phyloP scores from a whole-genome alignment of 2,329 filamentous ascomycete species.

The Ophiostoma populinum region DNA sequence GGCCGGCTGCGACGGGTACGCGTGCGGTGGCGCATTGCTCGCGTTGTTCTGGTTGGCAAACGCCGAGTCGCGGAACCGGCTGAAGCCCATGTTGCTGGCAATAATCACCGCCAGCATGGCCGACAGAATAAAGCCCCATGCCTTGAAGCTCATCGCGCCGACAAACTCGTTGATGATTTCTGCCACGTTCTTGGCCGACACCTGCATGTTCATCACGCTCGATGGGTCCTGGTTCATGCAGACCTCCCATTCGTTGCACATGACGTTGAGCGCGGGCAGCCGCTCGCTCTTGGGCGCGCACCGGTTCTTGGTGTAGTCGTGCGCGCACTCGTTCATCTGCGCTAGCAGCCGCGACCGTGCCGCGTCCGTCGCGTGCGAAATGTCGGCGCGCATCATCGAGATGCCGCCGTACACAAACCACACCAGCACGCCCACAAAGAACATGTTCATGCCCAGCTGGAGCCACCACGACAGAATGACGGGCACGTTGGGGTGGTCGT shows the following conservation, averaged over 20 bases:
- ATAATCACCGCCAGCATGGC: constrained; percentile 30
- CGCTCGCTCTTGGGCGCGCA: constrained; percentile 48
- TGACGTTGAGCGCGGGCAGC: constrained; percentile 51
- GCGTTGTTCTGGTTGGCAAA: constrained; percentile 6
- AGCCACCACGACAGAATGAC: constrained; percentile 43
- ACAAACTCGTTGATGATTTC: constrained; percentile 90
- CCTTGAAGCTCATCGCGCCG: constrained; percentile 75
- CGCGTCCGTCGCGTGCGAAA: constrained; percentile 52
- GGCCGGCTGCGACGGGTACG: constrained; percentile 15
- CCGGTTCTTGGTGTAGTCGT: constrained; percentile 57
- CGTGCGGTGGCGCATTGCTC: constrained; percentile 8
- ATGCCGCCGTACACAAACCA: constrained; percentile 57
- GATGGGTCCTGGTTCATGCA: constrained; percentile 79
- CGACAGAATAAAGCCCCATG: constrained; percentile 35
- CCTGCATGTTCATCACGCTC: constrained; percentile 59
- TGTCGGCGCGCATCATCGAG: constrained; percentile 54
- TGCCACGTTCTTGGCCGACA: constrained; percentile 76
- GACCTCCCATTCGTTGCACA: constrained; percentile 66
- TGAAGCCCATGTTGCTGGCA: constrained; percentile 32
- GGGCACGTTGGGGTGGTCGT: constrained; percentile 40
- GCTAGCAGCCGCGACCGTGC: constrained; percentile 51
- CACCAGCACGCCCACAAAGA: constrained; percentile 35
- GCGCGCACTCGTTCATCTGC: constrained; percentile 56
- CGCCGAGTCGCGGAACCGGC: constrained; percentile 18
- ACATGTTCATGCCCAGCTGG: constrained; percentile 44